Evolutionary conservation across 2,329 filamentous ascomycete species (phyloP).

Genomic region (Ceratocystis huliohia): DNA sequence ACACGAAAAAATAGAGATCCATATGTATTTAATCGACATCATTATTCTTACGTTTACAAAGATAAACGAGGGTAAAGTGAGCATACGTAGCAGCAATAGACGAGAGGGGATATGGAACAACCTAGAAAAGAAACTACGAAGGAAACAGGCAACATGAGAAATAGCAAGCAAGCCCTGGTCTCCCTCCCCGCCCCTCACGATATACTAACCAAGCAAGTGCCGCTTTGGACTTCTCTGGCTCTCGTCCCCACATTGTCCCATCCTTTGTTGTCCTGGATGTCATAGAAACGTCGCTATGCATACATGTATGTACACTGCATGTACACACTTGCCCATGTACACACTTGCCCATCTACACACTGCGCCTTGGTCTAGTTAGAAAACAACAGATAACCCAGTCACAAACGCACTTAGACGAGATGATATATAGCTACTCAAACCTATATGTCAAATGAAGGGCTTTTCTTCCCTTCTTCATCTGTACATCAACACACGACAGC

Average conservation of each 20-base stretch:
- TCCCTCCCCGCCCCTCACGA: too few relatives aligned
- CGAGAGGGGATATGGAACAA: not conserved
- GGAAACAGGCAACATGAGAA: not conserved
- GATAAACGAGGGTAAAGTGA: too few relatives aligned
- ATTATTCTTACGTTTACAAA: not conserved
- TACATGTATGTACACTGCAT: not conserved
- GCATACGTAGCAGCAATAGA: not conserved
- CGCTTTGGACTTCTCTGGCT: not conserved
- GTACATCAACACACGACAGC: not conserved
- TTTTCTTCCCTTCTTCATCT: not conserved
- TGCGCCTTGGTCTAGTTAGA: too few relatives aligned
- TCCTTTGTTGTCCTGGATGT: not conserved
- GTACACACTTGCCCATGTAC: not conserved
- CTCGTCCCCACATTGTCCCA: conserved; percentile 1
- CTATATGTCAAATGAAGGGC: too few relatives aligned
- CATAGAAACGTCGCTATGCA: not conserved
- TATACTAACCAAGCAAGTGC: not conserved
- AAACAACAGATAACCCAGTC: too few relatives aligned
- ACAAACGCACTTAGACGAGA: too few relatives aligned
- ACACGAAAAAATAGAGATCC: not conserved
- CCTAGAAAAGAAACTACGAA: not conserved
- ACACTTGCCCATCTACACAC: not conserved
- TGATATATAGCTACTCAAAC: too few relatives aligned
- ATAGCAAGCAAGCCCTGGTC: not conserved
- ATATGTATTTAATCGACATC: not conserved